A percentile compares a stretch with the other conserved stretches of the same genome.
phyloP scores from a whole-genome alignment of 2,329 filamentous ascomycete genomes.

The Rhynchosporium graminicola region DNA sequence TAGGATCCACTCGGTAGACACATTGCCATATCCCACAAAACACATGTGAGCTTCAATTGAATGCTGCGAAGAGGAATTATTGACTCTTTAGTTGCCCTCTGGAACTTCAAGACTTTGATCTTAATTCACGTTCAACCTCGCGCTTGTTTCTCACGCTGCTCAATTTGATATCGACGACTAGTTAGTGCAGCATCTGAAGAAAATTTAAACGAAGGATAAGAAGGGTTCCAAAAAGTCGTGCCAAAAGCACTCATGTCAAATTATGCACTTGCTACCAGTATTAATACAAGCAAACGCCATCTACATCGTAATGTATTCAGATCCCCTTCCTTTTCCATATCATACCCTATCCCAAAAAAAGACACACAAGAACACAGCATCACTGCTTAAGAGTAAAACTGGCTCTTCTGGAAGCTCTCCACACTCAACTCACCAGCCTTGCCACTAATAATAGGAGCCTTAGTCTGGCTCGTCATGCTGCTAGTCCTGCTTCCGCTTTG shows the following conservation, averaged over 20 bases:
- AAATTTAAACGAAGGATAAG: background rate
- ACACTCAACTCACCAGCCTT: constrained; percentile 65
- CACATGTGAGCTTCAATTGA: no score
- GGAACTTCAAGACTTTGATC: no score
- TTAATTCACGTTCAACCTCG: no score
- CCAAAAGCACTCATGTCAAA: background rate
- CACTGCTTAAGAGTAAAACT: constrained; percentile 56
- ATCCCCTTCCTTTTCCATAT: constrained; percentile 11
- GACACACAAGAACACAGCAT: background rate
- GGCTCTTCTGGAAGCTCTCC: constrained; percentile 71
- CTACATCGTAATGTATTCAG: constrained; percentile 12
- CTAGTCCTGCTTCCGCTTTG: constrained; percentile 49
- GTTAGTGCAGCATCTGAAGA: no score
- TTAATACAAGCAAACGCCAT: constrained; percentile 15
- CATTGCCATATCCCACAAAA: no score
- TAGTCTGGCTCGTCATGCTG: constrained; percentile 45
- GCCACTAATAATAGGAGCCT: constrained; percentile 53
- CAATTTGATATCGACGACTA: no score
- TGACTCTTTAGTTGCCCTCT: no score
- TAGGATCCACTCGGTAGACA: no score
- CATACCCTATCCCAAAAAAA: background rate
- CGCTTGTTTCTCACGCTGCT: no score
- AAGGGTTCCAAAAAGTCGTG: background rate
- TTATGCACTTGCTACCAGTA: constrained; percentile 9
- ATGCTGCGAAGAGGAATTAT: no score